Percentiles rank a stretch among this genome's conserved stretches.
These are phyloP conservation scores for Ormosia emarginata DNA, from an alignment of 306 rosid genomes.

Conservation along the genomic window DNA sequence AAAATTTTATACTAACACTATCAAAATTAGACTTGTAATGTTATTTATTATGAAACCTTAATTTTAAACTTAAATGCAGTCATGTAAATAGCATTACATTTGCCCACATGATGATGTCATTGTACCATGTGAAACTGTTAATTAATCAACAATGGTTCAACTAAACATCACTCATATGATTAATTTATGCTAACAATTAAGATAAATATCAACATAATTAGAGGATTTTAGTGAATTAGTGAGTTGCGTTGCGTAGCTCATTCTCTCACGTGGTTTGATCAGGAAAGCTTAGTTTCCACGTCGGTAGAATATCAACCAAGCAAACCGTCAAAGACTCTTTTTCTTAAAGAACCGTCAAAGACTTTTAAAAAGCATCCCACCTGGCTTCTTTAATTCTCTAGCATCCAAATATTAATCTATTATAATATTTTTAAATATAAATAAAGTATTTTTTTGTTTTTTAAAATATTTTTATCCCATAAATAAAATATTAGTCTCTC, in stretches of 20 bases:
- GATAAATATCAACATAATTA: background rate
- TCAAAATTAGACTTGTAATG: no score
- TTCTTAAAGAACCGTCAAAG: constrained; percentile 1
- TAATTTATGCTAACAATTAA: background rate
- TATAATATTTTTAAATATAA: no score
- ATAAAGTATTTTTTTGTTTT: no score
- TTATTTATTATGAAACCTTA: no score
- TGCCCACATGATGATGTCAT: background rate
- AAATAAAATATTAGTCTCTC: no score
- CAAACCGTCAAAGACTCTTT: constrained; percentile 20
- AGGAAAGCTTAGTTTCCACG: constrained; percentile 18
- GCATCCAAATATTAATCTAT: background rate
- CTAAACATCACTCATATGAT: background rate
- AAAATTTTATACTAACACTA: no score
- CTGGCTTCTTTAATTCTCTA: background rate
- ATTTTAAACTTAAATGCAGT: no score
- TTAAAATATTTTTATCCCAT: no score
- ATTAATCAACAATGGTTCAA: background rate
- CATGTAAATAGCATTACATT: no score
- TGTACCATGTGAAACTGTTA: background rate
- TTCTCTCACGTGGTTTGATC: constrained; percentile 37
- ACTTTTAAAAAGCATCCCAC: background rate
- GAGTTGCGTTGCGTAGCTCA: background rate
- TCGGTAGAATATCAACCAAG: background rate
- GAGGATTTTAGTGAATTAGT: background rate